These are phyloP conservation scores for Physcomitrium patens DNA, from an alignment of 225 moss, liverwort and hornwort genomes.

Conservation along the genomic window DNA sequence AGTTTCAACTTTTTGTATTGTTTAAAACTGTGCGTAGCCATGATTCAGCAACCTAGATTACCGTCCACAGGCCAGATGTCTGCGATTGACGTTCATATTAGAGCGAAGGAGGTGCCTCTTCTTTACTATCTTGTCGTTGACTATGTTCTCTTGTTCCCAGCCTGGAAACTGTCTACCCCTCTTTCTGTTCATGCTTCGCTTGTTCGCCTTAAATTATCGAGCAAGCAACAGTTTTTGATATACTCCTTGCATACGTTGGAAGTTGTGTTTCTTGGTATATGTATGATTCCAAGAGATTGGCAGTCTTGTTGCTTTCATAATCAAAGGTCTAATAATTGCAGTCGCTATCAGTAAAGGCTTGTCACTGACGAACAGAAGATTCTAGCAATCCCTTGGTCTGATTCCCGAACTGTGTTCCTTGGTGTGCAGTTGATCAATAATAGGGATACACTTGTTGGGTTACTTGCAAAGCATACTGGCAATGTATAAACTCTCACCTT, in stretches of 20 bases:
- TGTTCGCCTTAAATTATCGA: neutral
- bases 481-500: conserved; percentile 58
- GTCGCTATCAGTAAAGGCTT: neutral
- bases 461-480: conserved; percentile 90
- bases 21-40: conserved; percentile 63
- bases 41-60: conserved; percentile 99
- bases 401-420: conserved; percentile 18
- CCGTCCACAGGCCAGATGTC: conserved; percentile 99
- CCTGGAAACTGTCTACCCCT: neutral
- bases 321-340: neutral
- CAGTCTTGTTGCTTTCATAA: neutral
- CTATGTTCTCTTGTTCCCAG: neutral
- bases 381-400: conserved; percentile 3
- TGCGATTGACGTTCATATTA: conserved; percentile 97
- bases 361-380: neutral
- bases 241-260: neutral
- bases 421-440: conserved; percentile 85
- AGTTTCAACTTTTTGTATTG: neutral
- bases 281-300: conserved; percentile 1
- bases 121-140: neutral
- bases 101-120: conserved; percentile 82
- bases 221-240: neutral
- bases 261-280: conserved; percentile 14
- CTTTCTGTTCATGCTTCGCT: neutral
- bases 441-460: conserved; percentile 83